Evolutionary conservation across 768 basidiomycete genomes (phyloP).

Genomic region (Trametes meyenii): DNA sequence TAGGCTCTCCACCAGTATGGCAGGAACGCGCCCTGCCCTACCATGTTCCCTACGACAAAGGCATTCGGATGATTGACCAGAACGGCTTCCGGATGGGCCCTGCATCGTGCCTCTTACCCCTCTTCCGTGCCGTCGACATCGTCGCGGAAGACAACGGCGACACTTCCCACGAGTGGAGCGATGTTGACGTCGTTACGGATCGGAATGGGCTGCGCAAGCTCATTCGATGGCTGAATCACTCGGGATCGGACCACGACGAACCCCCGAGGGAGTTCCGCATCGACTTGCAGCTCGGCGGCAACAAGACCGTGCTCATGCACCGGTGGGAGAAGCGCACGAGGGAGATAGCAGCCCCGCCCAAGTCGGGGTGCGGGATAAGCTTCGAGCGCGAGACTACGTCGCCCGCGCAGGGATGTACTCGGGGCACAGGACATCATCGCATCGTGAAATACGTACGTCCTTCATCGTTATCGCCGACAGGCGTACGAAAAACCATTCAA

Average conservation of each 20-base stretch:
- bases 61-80: slow-evolving; percentile 55
- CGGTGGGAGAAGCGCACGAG: slow-evolving; percentile 52
- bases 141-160: slow-evolving; percentile 30
- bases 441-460: slow-evolving; percentile 32
- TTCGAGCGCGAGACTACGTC: slow-evolving; percentile 47
- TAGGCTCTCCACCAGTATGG: slow-evolving; percentile 68
- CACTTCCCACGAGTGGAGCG: slow-evolving; percentile 38
- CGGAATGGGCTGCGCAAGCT: slow-evolving; percentile 69
- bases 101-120: slow-evolving; percentile 48
- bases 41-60: slow-evolving; percentile 56
- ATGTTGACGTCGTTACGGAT: slow-evolving; percentile 56
- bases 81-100: slow-evolving; percentile 49
- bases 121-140: slow-evolving; percentile 61
- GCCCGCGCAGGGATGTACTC: slow-evolving; percentile 22
- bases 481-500: no score
- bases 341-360: slow-evolving; percentile 19
- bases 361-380: slow-evolving; percentile 56
- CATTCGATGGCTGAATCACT: slow-evolving; percentile 51
- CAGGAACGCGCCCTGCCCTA: slow-evolving; percentile 49
- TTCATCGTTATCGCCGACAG: background rate
- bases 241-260: background rate
- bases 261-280: slow-evolving; percentile 59
- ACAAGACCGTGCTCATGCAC: slow-evolving; percentile 60
- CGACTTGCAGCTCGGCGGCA: slow-evolving; percentile 64
- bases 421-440: slow-evolving; percentile 26